Evolutionary conservation across 2,329 filamentous ascomycete species (phyloP).

Genomic region (Paracoccidioides brasiliensis): DNA sequence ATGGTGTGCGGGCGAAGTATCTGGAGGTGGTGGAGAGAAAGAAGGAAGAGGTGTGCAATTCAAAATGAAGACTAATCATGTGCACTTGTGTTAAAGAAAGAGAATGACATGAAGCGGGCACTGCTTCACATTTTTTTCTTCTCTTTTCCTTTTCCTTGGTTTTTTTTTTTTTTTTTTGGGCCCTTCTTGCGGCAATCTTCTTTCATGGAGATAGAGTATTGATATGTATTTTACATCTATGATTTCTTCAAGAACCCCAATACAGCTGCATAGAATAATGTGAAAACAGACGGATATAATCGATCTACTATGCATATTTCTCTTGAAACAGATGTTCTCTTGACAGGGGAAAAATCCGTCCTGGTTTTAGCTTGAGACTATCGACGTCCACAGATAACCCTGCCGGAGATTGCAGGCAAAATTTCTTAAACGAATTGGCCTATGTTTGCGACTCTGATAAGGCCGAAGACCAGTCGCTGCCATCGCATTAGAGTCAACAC

Average conservation of each 20-base stretch:
- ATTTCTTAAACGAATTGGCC: slow-evolving; percentile 30
- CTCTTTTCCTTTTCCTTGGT: neutral
- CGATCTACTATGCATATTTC: neutral
- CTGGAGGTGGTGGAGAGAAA: slow-evolving; percentile 54
- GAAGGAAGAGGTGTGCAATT: slow-evolving; percentile 18
- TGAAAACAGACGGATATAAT: neutral
- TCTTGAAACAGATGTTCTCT: neutral
- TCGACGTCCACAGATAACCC: neutral
- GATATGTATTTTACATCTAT: neutral
- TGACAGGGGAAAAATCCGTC: neutral
- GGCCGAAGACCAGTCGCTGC: slow-evolving; percentile 35
- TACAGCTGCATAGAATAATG: neutral
- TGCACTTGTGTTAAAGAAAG: neutral
- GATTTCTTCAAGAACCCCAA: neutral
- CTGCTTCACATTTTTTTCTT: neutral
- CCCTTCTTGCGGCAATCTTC: no score
- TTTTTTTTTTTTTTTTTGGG: neutral
- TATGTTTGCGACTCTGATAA: slow-evolving; percentile 37
- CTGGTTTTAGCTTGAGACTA: neutral
- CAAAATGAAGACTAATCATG: slow-evolving; percentile 22
- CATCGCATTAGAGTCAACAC: slow-evolving; percentile 29
- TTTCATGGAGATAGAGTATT: no score
- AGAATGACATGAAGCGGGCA: slow-evolving; percentile 15
- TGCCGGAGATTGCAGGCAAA: slow-evolving; percentile 7
- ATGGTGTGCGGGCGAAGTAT: slow-evolving; percentile 57